phyloP scores from a whole-genome alignment of 2,329 filamentous ascomycete genomes.

The Diaporthe sp. region DNA sequence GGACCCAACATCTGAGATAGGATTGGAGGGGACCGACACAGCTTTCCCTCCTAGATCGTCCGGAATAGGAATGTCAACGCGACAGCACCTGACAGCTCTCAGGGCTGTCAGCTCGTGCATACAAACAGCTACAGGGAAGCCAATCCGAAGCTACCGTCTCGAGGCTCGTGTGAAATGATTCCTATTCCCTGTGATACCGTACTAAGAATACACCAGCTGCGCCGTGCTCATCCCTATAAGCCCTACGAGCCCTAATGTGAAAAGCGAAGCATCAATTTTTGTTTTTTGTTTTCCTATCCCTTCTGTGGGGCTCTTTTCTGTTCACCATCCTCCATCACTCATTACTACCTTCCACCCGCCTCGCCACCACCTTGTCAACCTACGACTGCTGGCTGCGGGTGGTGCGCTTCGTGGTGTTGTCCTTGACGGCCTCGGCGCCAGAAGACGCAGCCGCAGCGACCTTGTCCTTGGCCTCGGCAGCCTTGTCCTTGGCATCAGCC shows the following conservation, averaged over 20 bases:
- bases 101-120: background rate
- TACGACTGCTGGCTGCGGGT: conserved; percentile 69
- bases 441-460: conserved; percentile 69
- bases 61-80: conserved; percentile 27
- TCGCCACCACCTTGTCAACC: conserved; percentile 42
- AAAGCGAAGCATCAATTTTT: conserved; percentile 38
- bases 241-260: conserved; percentile 35
- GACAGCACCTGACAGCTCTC: background rate
- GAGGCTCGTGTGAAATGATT: conserved; percentile 33
- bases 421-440: conserved; percentile 81
- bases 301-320: conserved; percentile 11
- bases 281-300: conserved; percentile 9
- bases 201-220: conserved; percentile 41
- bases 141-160: background rate
- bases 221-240: conserved; percentile 42
- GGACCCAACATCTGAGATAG: conserved; percentile 9
- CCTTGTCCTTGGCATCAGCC: conserved; percentile 76
- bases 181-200: conserved; percentile 39
- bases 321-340: conserved; percentile 1
- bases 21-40: background rate
- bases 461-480: conserved; percentile 83
- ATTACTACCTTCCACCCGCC: conserved; percentile 37
- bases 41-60: background rate
- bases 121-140: background rate
- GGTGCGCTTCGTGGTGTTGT: conserved; percentile 75